Percentiles rank a stretch among this genome's conserved stretches.
phyloP scores from a whole-genome alignment of 371 early-diverging fungal species.

The Rhizopus delemar region DNA sequence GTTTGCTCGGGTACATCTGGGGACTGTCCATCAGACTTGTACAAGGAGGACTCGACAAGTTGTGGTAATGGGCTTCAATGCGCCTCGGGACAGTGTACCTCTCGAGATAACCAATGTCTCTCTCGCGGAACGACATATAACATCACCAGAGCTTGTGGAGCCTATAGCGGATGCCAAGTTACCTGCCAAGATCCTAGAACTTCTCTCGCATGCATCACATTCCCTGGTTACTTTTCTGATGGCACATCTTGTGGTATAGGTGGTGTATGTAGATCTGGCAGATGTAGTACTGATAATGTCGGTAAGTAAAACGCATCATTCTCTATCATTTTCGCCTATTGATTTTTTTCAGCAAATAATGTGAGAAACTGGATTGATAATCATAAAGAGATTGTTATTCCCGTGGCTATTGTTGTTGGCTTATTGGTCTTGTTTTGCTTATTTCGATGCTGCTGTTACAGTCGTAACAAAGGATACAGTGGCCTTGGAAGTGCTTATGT shows the following conservation, averaged over 20 bases:
- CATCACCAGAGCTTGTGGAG: slow-evolving; percentile 48
- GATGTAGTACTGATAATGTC: slow-evolving; percentile 34
- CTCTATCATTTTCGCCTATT: background rate
- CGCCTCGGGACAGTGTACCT: slow-evolving; percentile 90
- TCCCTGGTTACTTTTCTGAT: slow-evolving; percentile 82
- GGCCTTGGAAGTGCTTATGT: slow-evolving; percentile 25
- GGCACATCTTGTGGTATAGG: slow-evolving; percentile 88
- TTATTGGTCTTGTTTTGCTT: slow-evolving; percentile 61
- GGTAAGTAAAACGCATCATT: slow-evolving; percentile 8
- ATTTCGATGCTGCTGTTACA: slow-evolving; percentile 50
- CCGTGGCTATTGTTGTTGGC: slow-evolving; percentile 57
- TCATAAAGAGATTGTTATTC: slow-evolving; percentile 57
- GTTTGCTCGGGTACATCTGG: slow-evolving; percentile 76
- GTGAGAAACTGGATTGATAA: slow-evolving; percentile 48
- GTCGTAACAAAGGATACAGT: slow-evolving; percentile 25
- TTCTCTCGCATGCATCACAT: slow-evolving; percentile 58
- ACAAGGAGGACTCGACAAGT: slow-evolving; percentile 66
- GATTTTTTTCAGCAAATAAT: slow-evolving; percentile 15
- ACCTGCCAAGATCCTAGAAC: slow-evolving; percentile 64
- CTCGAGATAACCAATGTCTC: slow-evolving; percentile 79
- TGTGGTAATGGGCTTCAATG: slow-evolving; percentile 73
- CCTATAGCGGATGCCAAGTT: slow-evolving; percentile 59
- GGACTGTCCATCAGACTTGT: slow-evolving; percentile 78
- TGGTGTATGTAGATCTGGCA: slow-evolving; percentile 61
- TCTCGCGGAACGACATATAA: slow-evolving; percentile 52